These are phyloP conservation scores for Moricandia moricandioides DNA, from an alignment of 345 rosid genomes.

Conservation along the genomic window DNA sequence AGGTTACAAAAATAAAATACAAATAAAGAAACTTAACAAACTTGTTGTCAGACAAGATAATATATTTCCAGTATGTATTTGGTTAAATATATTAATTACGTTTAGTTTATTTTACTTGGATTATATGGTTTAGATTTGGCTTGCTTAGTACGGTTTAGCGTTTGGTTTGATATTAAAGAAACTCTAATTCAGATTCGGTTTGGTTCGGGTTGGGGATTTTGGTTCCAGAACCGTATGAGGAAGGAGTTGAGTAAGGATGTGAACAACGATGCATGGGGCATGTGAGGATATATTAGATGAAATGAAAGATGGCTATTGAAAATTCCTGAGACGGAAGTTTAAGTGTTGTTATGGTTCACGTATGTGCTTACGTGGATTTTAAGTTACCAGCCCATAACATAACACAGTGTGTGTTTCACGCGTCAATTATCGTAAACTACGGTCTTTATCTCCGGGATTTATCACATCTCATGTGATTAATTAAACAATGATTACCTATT, in stretches of 20 bases:
- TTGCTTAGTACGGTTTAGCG: not conserved
- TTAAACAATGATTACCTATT: constrained; percentile 7
- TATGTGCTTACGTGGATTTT: constrained; percentile 29
- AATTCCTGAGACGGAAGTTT: not conserved
- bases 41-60: not conserved
- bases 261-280: constrained; percentile 33
- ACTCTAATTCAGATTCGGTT: not conserved
- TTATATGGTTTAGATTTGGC: not conserved
- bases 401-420: constrained; percentile 33
- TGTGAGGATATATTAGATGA: constrained; percentile 18
- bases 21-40: not conserved
- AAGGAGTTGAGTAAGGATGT: constrained; percentile 31
- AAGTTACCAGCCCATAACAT: constrained; percentile 21
- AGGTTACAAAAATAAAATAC: not conserved
- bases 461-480: constrained; percentile 11
- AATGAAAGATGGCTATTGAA: constrained; percentile 10
- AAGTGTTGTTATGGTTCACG: constrained; percentile 35
- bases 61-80: not conserved
- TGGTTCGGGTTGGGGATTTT: not conserved
- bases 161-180: not conserved
- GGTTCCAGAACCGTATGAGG: not conserved
- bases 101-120: not conserved
- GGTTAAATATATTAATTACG: not conserved
- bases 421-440: constrained; percentile 32
- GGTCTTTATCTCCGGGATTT: constrained; percentile 28